Base-by-base conservation (phyloP, 768 basidiomycete species). In the Mycena leptocephala region DNA sequence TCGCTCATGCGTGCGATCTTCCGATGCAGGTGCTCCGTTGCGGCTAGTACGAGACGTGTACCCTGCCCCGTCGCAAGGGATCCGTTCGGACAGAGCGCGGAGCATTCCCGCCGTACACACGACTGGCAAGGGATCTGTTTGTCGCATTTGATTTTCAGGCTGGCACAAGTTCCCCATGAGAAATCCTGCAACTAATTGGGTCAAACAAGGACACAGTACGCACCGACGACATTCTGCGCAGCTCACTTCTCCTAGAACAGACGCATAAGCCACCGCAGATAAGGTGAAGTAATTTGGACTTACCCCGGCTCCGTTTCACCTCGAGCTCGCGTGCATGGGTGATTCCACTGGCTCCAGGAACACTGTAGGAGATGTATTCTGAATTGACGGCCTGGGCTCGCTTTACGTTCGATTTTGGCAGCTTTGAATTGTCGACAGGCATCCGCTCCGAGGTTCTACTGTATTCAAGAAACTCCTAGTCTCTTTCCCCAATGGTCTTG, bases 91-190 rank as follows among this genome's bases (percentile, higher is more conserved):
- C 94, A 95, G 26, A 95, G 80, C 2, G 92, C 88, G 39, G 90
- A 90, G 80, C 94, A 95, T 30, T 94, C 93, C 79, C 94, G 85
- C 78, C 94, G 85, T 90, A 93, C 78, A 81, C 94, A 95, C 0
- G 93, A 94, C 81, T 94, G 93, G 81, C 94, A 95, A 10, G 94
- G 94, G 69, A 95, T 93, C 77, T 93, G 90, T 87, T 95, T 95
- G 90, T 95, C 93, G 86, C 94, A 95, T 81, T 94, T 94, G 82
- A 95, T 94, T 88, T 95, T 93, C 79, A 95, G 87, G 79, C 94
- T 90, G n/a, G n/a, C n/a, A 13, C 32, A 26, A 22, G 46, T 37
- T 14, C 8, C 16, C 18, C 11, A 18, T 32, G 5, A 62, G 79
- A 73, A 75, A 70, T 59, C 72, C 30, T 65, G 32, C 32, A n/a